Conservation (phyloP, 2,329 filamentous ascomycete species). For the Pseudogymnoascus sp. region DNA sequence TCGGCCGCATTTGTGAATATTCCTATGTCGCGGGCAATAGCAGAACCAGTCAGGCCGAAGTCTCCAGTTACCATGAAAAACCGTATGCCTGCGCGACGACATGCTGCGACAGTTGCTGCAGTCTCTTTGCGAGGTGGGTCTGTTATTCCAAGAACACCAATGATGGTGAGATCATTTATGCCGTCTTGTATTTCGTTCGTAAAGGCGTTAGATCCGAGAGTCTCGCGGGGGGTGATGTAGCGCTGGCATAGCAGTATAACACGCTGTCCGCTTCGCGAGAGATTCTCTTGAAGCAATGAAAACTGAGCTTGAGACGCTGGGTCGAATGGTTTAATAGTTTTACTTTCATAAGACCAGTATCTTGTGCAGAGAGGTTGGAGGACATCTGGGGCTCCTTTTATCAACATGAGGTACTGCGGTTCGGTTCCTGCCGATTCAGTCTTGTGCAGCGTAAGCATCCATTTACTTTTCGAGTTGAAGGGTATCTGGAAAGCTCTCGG, state of each 20-base stretch:
- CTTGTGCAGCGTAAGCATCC: slow-evolving; percentile 35
- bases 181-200: slow-evolving; percentile 38
- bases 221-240: slow-evolving; percentile 23
- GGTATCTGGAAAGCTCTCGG: slow-evolving; percentile 35
- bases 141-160: slow-evolving; percentile 44
- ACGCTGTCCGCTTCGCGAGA: slow-evolving; percentile 36
- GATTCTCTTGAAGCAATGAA: slow-evolving; percentile 32
- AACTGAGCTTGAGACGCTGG: slow-evolving; percentile 28
- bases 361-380: slow-evolving; percentile 22
- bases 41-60: slow-evolving; percentile 64
- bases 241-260: slow-evolving; percentile 38
- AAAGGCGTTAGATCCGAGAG: slow-evolving; percentile 38
- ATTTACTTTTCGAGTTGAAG: slow-evolving; percentile 45
- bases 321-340: slow-evolving; percentile 31
- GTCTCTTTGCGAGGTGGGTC: slow-evolving; percentile 52
- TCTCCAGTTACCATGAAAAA: slow-evolving; percentile 75
- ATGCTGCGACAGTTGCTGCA: slow-evolving; percentile 45
- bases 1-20: slow-evolving; percentile 46
- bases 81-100: slow-evolving; percentile 60
- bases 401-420: slow-evolving; percentile 12
- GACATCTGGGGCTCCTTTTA: slow-evolving; percentile 11
- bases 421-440: slow-evolving; percentile 6
- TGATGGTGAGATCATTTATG: slow-evolving; percentile 37
- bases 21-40: slow-evolving; percentile 62
- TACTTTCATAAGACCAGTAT: slow-evolving; percentile 22